Conservation (phyloP, 257 asterid genomes). For the Salvia rosmarinus region DNA sequence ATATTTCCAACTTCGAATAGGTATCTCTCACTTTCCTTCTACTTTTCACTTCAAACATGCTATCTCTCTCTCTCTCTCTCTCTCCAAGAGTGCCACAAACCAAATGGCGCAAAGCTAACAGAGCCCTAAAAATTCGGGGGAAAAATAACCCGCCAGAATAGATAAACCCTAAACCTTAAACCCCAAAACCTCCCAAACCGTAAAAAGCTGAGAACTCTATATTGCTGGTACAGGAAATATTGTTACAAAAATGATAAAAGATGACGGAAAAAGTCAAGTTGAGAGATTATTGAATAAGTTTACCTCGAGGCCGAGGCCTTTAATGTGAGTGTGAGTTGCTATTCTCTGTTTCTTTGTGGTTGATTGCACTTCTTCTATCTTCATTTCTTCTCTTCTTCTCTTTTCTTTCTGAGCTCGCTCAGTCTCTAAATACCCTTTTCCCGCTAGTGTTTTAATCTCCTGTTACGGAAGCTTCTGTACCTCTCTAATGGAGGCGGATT, state of each 20-base stretch:
- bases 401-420: neutral
- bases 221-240: neutral
- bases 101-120: neutral
- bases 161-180: constrained; percentile 35
- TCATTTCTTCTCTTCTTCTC: constrained; percentile 34
- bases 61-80: too few relatives aligned
- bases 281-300: neutral
- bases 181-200: constrained; percentile 3
- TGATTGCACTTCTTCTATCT: constrained; percentile 62
- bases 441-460: neutral
- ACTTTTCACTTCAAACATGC: neutral
- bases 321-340: constrained; percentile 62
- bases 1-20: constrained; percentile 1
- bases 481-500: constrained; percentile 23
- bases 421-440: neutral
- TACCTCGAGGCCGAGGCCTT: constrained; percentile 65
- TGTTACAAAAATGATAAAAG: too few relatives aligned
- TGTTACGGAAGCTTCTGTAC: constrained; percentile 4
- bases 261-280: neutral
- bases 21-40: neutral
- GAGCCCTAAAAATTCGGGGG: neutral
- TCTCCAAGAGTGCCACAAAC: too few relatives aligned
- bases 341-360: constrained; percentile 59
- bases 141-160: neutral
- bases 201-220: constrained; percentile 2